phyloP scores from a whole-genome alignment of 768 basidiomycete species.

The Naganishia vaughanmartiniae region DNA sequence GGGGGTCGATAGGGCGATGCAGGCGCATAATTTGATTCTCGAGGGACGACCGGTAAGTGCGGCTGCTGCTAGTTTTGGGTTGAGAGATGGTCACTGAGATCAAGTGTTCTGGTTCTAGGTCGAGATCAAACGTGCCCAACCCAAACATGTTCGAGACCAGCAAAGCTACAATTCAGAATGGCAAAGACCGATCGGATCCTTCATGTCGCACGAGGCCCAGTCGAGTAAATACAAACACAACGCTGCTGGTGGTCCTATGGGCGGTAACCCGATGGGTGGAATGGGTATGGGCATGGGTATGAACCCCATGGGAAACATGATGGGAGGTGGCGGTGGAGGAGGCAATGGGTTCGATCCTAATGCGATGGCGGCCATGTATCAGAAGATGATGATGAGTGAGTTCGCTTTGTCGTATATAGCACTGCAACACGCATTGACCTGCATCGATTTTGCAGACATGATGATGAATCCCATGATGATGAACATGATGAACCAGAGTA shows the following conservation, averaged over 20 bases:
- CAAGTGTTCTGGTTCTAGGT: slow-evolving; percentile 60
- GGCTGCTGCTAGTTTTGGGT: no score
- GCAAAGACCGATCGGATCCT: slow-evolving; percentile 65
- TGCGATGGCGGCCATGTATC: slow-evolving; percentile 86
- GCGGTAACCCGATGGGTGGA: slow-evolving; percentile 31
- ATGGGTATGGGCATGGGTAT: slow-evolving; percentile 26
- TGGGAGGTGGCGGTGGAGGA: slow-evolving; percentile 36
- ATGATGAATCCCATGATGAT: slow-evolving; percentile 51
- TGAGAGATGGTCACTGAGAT: not conserved
- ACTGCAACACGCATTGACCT: not conserved
- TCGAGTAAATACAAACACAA: slow-evolving; percentile 30
- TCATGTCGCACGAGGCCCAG: slow-evolving; percentile 55
- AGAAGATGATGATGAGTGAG: slow-evolving; percentile 67
- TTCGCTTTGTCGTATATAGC: not conserved
- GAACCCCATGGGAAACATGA: slow-evolving; percentile 31
- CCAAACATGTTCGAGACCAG: slow-evolving; percentile 57
- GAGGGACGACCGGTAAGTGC: slow-evolving; percentile 85
- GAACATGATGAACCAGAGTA: slow-evolving; percentile 36
- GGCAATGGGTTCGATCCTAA: slow-evolving; percentile 72
- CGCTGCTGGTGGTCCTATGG: not conserved
- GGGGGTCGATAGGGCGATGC: slow-evolving; percentile 83
- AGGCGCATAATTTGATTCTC: slow-evolving; percentile 81
- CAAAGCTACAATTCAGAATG: slow-evolving; percentile 52
- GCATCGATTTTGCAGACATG: not conserved
- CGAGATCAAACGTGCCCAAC: slow-evolving; percentile 94